phyloP scores from a whole-genome alignment of 1,139 yeast species.

The Taphrina communis region DNA sequence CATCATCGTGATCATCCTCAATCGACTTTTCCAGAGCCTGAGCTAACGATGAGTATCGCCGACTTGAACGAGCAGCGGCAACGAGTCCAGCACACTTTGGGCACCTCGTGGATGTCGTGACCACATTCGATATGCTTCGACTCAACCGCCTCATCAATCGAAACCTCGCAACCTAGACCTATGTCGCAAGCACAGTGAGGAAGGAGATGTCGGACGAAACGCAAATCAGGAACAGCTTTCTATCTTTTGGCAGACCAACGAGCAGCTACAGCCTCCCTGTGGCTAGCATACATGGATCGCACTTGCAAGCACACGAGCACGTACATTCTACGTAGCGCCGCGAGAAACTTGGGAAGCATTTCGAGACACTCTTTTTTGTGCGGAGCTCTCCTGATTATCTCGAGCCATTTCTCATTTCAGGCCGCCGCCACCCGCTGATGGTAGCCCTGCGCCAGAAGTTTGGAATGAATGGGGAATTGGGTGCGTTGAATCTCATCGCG shows the following conservation, averaged over 20 bases:
- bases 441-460: too few species aligned
- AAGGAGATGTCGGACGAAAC: too few species aligned
- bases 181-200: too few species aligned
- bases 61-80: neutral
- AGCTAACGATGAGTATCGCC: neutral
- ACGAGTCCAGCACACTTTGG: slow-evolving; percentile 4
- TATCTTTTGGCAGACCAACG: too few species aligned
- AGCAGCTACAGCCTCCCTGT: too few species aligned
- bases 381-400: slow-evolving; percentile 11
- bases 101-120: neutral
- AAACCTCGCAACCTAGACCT: too few species aligned
- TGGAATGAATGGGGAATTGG: too few species aligned
- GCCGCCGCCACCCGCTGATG: slow-evolving; percentile 1
- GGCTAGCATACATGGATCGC: too few species aligned
- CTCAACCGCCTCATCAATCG: slow-evolving; percentile 7
- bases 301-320: too few species aligned
- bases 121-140: neutral
- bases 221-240: too few species aligned
- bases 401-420: slow-evolving; percentile 4
- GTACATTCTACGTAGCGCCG: neutral
- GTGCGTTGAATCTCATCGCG: neutral
- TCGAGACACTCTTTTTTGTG: slow-evolving; percentile 7
- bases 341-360: neutral
- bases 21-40: neutral
- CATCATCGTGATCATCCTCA: slow-evolving; percentile 8